Base-by-base conservation (phyloP, 2,329 filamentous ascomycete genomes). In the Ascochyta fabae region DNA sequence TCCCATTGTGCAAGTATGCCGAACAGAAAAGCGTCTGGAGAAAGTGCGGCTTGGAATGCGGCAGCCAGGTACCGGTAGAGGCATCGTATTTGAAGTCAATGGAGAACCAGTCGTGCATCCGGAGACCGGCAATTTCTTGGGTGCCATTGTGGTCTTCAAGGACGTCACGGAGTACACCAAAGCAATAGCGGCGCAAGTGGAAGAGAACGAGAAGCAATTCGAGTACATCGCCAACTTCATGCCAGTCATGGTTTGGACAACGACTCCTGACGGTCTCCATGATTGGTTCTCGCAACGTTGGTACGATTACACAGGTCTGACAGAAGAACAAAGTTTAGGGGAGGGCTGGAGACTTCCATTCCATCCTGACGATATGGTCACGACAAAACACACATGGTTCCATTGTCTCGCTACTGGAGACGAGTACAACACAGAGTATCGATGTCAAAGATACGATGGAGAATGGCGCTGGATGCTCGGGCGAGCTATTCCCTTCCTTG, bases 381-480 rank as follows among this genome's bases (percentile, higher is more conserved):
- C 81, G n/a, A 83, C 85, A 0, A 66, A 69, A 3, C 78, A 78
- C 40, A 77, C 79, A 50, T 93, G 89, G 90, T 69, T 75, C 15
- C 84, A 85, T 60, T 87, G 83, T 8, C 75, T 92, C 3, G 73
- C 73, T 3, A 92, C 88, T 0, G 90, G 90, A 3, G 72, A 74
- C 34, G 84, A 86, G 12, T 92, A 89, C 64, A 80, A 80, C 35
- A 86, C 84, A 0, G 89, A 94, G 66, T 92, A 92, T 61, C 84
- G 90, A 35, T 90, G 87, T 58, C 82, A 78, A 46, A 86, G 82
- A 53, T 83, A 83, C 45, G 83, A 88, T 29, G 90, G 90, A 0
- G 82, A 88, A 52, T 93, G 86, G 85, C 82, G 89, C 48, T 94
- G 90, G 90, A 91, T 92, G 81, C 78, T 94, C 3, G 89, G 87